phyloP scores from a whole-genome alignment of 805 yeast genomes.

The Suhomyces vadensis region DNA sequence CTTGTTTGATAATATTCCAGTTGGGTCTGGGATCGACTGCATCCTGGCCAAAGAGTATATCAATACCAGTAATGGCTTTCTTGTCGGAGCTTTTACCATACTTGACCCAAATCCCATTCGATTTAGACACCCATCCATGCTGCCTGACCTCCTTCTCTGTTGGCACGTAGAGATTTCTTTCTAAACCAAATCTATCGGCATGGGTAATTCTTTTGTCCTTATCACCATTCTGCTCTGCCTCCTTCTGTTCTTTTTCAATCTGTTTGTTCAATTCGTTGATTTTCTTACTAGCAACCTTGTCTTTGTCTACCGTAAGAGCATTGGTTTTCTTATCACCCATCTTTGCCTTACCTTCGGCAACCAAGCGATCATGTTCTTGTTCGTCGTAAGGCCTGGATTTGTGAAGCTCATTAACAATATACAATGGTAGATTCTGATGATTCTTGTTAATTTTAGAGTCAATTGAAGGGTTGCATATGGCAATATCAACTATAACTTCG shows the following conservation, averaged over 20 bases:
- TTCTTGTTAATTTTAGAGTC: slow-evolving; percentile 41
- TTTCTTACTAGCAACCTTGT: slow-evolving; percentile 16
- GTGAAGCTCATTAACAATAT: slow-evolving; percentile 32
- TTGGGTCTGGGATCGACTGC: slow-evolving; percentile 75
- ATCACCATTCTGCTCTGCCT: slow-evolving; percentile 8
- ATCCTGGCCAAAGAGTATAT: slow-evolving; percentile 69
- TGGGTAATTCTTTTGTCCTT: not conserved
- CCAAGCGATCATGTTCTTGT: slow-evolving; percentile 22
- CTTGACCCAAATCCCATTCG: slow-evolving; percentile 61
- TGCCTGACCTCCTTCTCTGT: slow-evolving; percentile 36
- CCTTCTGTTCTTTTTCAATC: slow-evolving; percentile 8
- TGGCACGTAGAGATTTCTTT: slow-evolving; percentile 26
- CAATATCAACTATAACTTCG: slow-evolving; percentile 40
- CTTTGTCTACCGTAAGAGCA: slow-evolving; percentile 16
- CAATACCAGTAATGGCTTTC: slow-evolving; percentile 55
- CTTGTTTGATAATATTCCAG: slow-evolving; percentile 50
- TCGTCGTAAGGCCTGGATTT: slow-evolving; percentile 27
- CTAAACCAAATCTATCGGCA: slow-evolving; percentile 21
- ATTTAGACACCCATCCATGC: slow-evolving; percentile 48
- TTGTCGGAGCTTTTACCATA: slow-evolving; percentile 41
- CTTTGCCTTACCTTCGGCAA: slow-evolving; percentile 9
- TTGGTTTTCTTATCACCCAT: slow-evolving; percentile 8
- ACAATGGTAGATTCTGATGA: slow-evolving; percentile 30
- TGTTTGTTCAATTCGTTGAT: slow-evolving; percentile 11
- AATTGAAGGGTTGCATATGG: slow-evolving; percentile 34